Conservation (phyloP, 2,329 filamentous ascomycete genomes). For the Cladosporium phlei region DNA sequence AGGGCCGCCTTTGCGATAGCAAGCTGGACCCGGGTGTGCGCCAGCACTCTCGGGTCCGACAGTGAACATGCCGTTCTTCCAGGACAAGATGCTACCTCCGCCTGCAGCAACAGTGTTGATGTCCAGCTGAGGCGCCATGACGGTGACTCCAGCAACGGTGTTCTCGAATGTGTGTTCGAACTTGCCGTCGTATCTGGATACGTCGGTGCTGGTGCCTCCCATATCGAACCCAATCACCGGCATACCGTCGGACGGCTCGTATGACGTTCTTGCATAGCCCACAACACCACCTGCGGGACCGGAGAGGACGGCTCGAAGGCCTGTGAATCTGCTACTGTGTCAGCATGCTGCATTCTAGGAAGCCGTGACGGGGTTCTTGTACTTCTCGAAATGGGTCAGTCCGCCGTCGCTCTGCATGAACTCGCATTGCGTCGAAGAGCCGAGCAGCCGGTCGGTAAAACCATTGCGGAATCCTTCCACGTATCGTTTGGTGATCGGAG, state of each 20-base stretch:
- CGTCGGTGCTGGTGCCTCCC: conserved; percentile 20
- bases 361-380: background rate
- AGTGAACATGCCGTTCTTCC: conserved; percentile 15
- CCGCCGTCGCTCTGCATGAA: conserved; percentile 86
- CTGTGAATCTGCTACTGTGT: conserved; percentile 54
- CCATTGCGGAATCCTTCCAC: conserved; percentile 13
- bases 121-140: conserved; percentile 20
- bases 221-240: conserved; percentile 64
- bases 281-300: conserved; percentile 83
- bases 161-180: conserved; percentile 19
- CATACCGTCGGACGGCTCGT: conserved; percentile 68
- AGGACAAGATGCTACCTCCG: conserved; percentile 18
- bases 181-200: conserved; percentile 14
- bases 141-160: conserved; percentile 17
- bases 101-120: conserved; percentile 22
- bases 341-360: background rate
- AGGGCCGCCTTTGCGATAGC: conserved; percentile 33
- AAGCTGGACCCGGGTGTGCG: conserved; percentile 31
- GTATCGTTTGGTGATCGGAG: conserved; percentile 16
- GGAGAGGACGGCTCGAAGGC: conserved; percentile 73
- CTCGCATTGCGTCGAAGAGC: conserved; percentile 53
- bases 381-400: conserved; percentile 59
- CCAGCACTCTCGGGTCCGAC: conserved; percentile 21
- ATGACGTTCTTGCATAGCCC: conserved; percentile 80
- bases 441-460: conserved; percentile 12